phyloP scores from a whole-genome alignment of 2,329 filamentous ascomycete species.

The Trichothecium roseum region DNA sequence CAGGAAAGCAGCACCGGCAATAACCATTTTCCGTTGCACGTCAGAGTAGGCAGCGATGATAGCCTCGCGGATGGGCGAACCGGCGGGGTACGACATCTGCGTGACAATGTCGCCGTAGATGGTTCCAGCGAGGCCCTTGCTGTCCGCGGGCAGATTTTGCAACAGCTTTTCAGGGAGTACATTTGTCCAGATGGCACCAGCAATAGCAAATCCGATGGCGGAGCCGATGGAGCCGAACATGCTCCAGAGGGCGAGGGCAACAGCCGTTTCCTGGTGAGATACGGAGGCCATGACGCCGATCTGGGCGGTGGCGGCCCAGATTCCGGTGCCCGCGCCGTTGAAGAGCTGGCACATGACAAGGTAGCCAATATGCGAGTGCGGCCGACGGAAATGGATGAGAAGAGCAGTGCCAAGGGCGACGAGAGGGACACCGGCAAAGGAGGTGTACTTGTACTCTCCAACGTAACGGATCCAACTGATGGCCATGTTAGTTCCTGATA shows the following conservation, averaged over 20 bases:
- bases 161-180: conserved; percentile 29
- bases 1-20: conserved; percentile 21
- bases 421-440: conserved; percentile 23
- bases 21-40: conserved; percentile 24
- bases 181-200: conserved; percentile 50
- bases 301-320: conserved; percentile 31
- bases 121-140: conserved; percentile 17
- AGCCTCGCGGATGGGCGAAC: conserved; percentile 35
- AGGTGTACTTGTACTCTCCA: conserved; percentile 29
- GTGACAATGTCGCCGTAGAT: conserved; percentile 36
- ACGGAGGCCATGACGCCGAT: conserved; percentile 44
- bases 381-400: conserved; percentile 26
- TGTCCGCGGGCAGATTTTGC: conserved; percentile 26
- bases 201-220: conserved; percentile 44
- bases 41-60: conserved; percentile 44
- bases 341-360: conserved; percentile 44
- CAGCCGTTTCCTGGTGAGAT: conserved; percentile 43
- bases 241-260: conserved; percentile 42
- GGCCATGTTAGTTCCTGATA: not conserved
- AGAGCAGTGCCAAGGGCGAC: conserved; percentile 27
- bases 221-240: conserved; percentile 47
- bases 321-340: conserved; percentile 29
- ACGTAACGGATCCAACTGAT: conserved; percentile 28
- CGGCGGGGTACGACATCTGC: conserved; percentile 37
- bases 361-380: conserved; percentile 23